These are phyloP conservation scores for Hapsidospora chrysogenum DNA, from an alignment of 495 filamentous ascomycete species.

Conservation along the genomic window DNA sequence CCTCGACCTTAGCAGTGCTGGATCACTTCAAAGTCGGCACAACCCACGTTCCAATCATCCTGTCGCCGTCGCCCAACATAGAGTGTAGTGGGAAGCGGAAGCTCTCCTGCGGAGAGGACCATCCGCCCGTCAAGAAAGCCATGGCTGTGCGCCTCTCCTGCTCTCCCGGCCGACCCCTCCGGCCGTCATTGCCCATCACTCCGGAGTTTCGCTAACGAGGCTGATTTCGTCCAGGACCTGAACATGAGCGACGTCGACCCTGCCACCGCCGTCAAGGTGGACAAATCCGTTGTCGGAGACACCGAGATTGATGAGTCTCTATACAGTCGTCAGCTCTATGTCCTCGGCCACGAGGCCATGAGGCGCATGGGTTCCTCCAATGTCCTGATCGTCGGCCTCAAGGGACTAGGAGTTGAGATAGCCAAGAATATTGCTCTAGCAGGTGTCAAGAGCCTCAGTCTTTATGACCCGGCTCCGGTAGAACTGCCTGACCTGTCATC, in stretches of 20 bases:
- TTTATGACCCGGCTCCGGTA: constrained; percentile 70
- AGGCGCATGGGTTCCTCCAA: constrained; percentile 97
- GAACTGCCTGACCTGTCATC: constrained; percentile 77
- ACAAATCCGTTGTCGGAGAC: constrained; percentile 36
- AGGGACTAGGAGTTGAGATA: constrained; percentile 93
- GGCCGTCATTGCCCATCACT: background rate
- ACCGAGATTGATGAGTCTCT: constrained; percentile 88
- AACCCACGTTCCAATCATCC: constrained; percentile 19
- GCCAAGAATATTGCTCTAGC: constrained; percentile 98
- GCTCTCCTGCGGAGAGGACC: constrained; percentile 56
- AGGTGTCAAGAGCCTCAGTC: constrained; percentile 68
- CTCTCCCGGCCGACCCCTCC: background rate
- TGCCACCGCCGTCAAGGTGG: constrained; percentile 73
- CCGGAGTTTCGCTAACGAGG: constrained; percentile 8
- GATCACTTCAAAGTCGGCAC: constrained; percentile 1
- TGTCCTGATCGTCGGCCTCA: constrained; percentile 79
- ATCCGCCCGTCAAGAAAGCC: constrained; percentile 61
- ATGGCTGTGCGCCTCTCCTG: constrained; percentile 52
- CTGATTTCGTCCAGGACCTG: constrained; percentile 16
- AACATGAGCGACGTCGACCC: constrained; percentile 36
- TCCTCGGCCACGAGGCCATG: constrained; percentile 98
- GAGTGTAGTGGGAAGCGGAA: constrained; percentile 89
- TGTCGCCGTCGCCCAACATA: no score
- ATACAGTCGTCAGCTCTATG: constrained; percentile 96
- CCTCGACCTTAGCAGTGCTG: constrained; percentile 1